Evolutionary conservation across 208 protist species (phyloP).

Genomic region (Trypanosoma congolense): DNA sequence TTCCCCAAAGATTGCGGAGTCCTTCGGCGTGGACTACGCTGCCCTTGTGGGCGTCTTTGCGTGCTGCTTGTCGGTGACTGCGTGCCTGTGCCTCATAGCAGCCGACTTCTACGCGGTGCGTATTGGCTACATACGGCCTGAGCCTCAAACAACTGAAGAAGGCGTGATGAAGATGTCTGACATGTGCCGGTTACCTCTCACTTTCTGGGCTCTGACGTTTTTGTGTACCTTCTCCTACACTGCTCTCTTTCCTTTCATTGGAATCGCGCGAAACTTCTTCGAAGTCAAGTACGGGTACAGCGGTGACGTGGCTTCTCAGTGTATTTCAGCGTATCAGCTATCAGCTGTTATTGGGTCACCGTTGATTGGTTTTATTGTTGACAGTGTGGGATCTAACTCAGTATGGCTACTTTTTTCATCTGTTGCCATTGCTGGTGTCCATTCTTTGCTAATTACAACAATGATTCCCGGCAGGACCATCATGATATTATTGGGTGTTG

Average conservation of each 20-base stretch:
- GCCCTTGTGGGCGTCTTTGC: conserved; percentile 47
- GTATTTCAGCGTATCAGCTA: conserved; percentile 86
- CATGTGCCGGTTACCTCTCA: conserved; percentile 45
- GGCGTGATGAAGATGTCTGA: conserved; percentile 40
- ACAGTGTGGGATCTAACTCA: conserved; percentile 75
- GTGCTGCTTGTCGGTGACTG: conserved; percentile 61
- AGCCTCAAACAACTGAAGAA: conserved; percentile 24
- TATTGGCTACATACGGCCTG: conserved; percentile 61
- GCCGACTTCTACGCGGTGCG: conserved; percentile 71
- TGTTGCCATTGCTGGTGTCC: conserved; percentile 44
- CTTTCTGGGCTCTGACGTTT: conserved; percentile 72
- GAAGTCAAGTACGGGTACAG: conserved; percentile 81
- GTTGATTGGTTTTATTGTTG: conserved; percentile 76
- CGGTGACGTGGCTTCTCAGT: conserved; percentile 40
- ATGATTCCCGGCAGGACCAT: conserved; percentile 55
- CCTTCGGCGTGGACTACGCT: conserved; percentile 49
- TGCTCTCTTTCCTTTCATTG: conserved; percentile 83
- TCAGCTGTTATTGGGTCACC: conserved; percentile 73
- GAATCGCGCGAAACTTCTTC: conserved; percentile 78
- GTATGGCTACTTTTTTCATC: conserved; percentile 60
- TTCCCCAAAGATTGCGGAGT: conserved; percentile 67
- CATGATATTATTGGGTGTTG: conserved; percentile 74
- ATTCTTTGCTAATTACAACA: conserved; percentile 76
- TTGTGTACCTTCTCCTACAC: conserved; percentile 88
- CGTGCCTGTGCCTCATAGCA: conserved; percentile 50